Evolutionary conservation across 345 rosid genomes (phyloP), one percentile per base, ranked within the genome.

Genomic region (Citrus trifoliata): DNA sequence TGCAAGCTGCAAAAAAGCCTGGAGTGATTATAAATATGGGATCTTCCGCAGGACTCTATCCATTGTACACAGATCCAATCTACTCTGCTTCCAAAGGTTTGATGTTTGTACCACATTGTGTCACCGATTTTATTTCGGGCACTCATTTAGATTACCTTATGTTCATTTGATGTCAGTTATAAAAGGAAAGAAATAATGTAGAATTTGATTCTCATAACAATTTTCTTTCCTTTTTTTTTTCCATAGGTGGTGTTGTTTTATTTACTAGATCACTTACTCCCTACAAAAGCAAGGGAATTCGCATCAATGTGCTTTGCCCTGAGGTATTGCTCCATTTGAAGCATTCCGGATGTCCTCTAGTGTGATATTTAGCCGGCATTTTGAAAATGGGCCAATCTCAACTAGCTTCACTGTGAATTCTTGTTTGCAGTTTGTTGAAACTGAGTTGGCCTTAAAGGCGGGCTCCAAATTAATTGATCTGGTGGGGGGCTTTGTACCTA

Each of bases 251-350:
- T 48, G 95, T 95, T 79, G 82, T 92, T 59, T 80, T 95, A 86
- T 95, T 95, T 86, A 90, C 99, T 40, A 91, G 99, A 86, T 88
- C 99, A 71, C 87, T 95, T 70, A 85, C 71, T 22, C 84, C 83
- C 46, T 84, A 76, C 72, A 86, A 79, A 83, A 90, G 86, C 51
- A 79, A 76, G 80, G 99, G 98, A 76, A 93, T 95, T 69, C 95
- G 99, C 38, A 66, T 93, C 81, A 95, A 95, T 81, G 99, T 88
- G 72, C 97, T 95, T 85, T 95, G 99, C 88, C 99, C 98, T 25
- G 98, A 95, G 97, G 98, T 93, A 78, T 73, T 38, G 33, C 37
- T 64, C 70, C 42, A 79, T n/a, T n/a, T 33, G 21, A 67, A n/a
- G 55, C 24, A 76, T 66, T 83, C 35, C 56, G 27, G 70, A 81